These are phyloP conservation scores for Entophlyctis luteolus DNA, from an alignment of 192 early-diverging fungal species.

Conservation along the genomic window DNA sequence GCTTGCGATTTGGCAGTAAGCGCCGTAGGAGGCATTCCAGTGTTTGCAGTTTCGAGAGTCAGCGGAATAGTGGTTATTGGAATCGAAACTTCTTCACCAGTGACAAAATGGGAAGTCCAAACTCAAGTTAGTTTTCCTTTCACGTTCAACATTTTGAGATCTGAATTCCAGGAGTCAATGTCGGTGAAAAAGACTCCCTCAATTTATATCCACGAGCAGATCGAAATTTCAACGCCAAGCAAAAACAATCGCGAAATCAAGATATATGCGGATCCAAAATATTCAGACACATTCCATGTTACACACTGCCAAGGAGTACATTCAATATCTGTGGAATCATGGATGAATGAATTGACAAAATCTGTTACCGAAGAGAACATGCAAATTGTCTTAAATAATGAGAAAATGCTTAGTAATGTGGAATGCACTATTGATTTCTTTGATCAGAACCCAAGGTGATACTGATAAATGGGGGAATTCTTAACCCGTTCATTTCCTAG, in stretches of 20 bases:
- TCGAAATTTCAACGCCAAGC: no score
- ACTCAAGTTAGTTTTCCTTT: slow-evolving; percentile 11
- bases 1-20: not conserved
- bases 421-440: slow-evolving; percentile 1
- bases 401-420: not conserved
- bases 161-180: no score
- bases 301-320: not conserved
- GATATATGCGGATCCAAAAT: slow-evolving; percentile 3
- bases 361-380: no score
- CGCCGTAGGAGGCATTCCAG: not conserved
- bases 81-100: not conserved
- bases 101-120: slow-evolving; percentile 6
- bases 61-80: not conserved
- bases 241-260: no score
- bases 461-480: not conserved
- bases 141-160: no score
- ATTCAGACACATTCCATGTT: slow-evolving; percentile 4
- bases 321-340: slow-evolving; percentile 1
- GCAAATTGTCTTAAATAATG: no score
- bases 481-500: no score
- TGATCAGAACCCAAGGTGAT: not conserved
- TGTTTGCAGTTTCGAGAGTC: not conserved
- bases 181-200: no score
- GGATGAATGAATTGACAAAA: not conserved
- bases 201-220: no score